Evolutionary conservation across 2,329 filamentous ascomycete genomes (phyloP).

Genomic region (Colletotrichum eremochloae): DNA sequence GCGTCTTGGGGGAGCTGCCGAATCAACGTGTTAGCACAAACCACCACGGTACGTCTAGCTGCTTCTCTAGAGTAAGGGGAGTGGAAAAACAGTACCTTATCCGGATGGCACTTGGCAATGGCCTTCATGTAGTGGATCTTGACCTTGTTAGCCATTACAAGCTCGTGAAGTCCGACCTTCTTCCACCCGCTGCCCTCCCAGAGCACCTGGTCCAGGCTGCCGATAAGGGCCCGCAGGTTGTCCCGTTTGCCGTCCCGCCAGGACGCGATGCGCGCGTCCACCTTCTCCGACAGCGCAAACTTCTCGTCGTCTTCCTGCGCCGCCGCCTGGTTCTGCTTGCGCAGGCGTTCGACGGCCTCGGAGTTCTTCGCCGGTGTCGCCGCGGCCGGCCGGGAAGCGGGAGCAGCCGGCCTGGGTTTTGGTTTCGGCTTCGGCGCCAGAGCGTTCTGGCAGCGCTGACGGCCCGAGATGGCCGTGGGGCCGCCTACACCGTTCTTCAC

Average conservation of each 20-base stretch:
- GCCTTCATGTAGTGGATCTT: conserved; percentile 99
- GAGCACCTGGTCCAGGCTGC: conserved; percentile 87
- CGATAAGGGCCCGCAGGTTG: conserved; percentile 88
- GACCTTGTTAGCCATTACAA: conserved; percentile 93
- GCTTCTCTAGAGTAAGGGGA: not conserved
- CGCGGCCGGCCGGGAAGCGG: conserved; percentile 54
- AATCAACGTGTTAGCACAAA: not conserved
- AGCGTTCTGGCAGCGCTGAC: conserved; percentile 90
- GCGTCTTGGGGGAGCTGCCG: conserved; percentile 73
- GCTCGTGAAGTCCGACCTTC: conserved; percentile 92
- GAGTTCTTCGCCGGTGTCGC: conserved; percentile 66
- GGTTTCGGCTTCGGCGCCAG: conserved; percentile 76
- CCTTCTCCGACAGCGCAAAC: conserved; percentile 86
- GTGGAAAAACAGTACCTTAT: conserved; percentile 80
- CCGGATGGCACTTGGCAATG: conserved; percentile 97
- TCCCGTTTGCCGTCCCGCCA: conserved; percentile 96
- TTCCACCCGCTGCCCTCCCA: conserved; percentile 97
- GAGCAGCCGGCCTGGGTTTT: conserved; percentile 56
- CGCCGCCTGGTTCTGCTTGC: conserved; percentile 86
- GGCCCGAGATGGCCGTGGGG: conserved; percentile 83
- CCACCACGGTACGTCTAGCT: not conserved
- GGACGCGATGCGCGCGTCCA: conserved; percentile 81
- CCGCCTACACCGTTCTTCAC: conserved; percentile 91
- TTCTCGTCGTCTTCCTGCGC: conserved; percentile 93
- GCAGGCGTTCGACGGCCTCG: conserved; percentile 85